Evolutionary conservation across 2,329 filamentous ascomycete species (phyloP).

Genomic region (Aspergillus persii): DNA sequence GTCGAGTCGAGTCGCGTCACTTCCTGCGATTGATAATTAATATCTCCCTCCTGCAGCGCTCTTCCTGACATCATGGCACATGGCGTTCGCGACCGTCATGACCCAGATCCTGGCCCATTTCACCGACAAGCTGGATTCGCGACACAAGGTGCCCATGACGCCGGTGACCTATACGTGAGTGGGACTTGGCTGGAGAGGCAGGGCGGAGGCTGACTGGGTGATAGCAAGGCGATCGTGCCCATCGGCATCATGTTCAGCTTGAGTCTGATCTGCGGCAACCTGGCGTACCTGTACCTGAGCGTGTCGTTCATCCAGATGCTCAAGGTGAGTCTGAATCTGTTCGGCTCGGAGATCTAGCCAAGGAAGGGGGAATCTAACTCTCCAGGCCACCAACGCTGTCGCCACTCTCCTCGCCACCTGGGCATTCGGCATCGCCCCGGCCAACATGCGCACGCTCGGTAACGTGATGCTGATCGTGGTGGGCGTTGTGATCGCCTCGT

Average conservation of each 20-base stretch:
- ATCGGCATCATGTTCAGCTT: constrained; percentile 95
- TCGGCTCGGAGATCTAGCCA: constrained; percentile 20
- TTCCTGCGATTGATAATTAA: constrained; percentile 1
- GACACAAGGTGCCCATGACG: constrained; percentile 96
- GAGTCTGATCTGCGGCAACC: constrained; percentile 93
- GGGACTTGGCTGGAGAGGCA: not conserved
- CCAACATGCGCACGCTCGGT: constrained; percentile 78
- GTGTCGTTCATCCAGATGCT: constrained; percentile 99
- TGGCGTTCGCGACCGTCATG: constrained; percentile 86
- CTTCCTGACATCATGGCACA: constrained; percentile 89
- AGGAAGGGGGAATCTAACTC: constrained; percentile 14
- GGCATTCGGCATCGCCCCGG: constrained; percentile 76
- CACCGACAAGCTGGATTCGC: constrained; percentile 82
- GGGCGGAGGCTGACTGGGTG: not conserved
- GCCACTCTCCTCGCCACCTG: constrained; percentile 86
- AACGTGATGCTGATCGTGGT: constrained; percentile 93
- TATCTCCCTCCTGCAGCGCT: constrained; percentile 35
- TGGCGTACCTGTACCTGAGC: constrained; percentile 91
- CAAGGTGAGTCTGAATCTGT: constrained; percentile 59
- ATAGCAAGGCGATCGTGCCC: constrained; percentile 76
- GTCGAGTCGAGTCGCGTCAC: not conserved
- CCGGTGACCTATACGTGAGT: constrained; percentile 72
- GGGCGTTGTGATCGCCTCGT: constrained; percentile 87
- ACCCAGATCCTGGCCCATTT: constrained; percentile 89
- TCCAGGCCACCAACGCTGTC: constrained; percentile 84